These are phyloP conservation scores for Russula ochroleuca DNA, from an alignment of 768 basidiomycete species.

Conservation along the genomic window DNA sequence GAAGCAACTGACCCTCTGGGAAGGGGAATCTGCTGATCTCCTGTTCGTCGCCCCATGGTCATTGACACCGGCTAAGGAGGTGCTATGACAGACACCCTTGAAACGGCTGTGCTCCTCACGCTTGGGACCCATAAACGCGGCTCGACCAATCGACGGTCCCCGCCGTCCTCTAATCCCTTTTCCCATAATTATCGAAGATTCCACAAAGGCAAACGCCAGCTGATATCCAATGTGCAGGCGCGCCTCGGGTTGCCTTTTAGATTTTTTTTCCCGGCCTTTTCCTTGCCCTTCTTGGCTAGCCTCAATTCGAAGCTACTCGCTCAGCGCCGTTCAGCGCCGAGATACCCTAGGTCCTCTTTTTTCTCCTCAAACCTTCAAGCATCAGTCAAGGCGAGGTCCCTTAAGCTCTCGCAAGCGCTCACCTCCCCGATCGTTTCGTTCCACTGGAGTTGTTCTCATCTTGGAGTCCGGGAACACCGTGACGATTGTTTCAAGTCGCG, in stretches of 20 bases:
- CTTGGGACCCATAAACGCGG: conserved; percentile 26
- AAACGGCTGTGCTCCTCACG: conserved; percentile 28
- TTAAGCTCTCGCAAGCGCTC: conserved; percentile 16
- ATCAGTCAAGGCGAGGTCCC: conserved; percentile 16
- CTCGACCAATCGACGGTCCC: conserved; percentile 27
- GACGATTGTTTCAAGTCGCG: background rate
- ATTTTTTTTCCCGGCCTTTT: conserved; percentile 26
- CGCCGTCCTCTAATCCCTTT: conserved; percentile 26
- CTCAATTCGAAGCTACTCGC: conserved; percentile 26
- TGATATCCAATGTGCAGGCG: conserved; percentile 25
- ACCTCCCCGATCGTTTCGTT: conserved; percentile 16
- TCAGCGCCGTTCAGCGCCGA: conserved; percentile 26
- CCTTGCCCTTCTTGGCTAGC: conserved; percentile 28
- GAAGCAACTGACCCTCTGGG: conserved; percentile 23
- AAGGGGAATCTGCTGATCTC: conserved; percentile 29
- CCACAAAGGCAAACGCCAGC: conserved; percentile 27
- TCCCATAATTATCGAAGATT: conserved; percentile 29
- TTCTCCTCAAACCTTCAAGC: conserved; percentile 20
- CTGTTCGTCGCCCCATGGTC: conserved; percentile 27
- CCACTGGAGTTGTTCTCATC: conserved; percentile 4
- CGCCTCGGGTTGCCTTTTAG: conserved; percentile 28
- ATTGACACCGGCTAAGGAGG: conserved; percentile 29
- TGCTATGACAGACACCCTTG: conserved; percentile 28
- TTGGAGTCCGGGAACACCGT: background rate
- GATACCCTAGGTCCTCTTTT: conserved; percentile 24